Evolutionary conservation across 169 alveolate species (phyloP), one percentile per base, ranked within the genome.

Genomic region (Babesia ovata): DNA sequence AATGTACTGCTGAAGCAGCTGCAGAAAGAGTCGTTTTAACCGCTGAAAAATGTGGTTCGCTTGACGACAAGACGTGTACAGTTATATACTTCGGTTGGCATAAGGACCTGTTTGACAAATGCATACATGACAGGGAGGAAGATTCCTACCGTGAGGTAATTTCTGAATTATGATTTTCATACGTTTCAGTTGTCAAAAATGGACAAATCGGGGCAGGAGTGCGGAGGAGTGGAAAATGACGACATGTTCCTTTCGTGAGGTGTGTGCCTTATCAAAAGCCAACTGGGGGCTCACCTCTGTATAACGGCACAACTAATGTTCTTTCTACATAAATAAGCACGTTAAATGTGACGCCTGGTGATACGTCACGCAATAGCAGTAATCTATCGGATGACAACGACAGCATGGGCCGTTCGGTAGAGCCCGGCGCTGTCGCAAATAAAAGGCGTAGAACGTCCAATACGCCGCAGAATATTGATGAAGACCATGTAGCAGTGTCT

Each of bases 31-130:
- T 90, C 16, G 92, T 90, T n/a, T 57, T 63, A 0, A 86, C 79
- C 33, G 92, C 92, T 11, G 85, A 85, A 7, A 48, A 56, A 39
- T 26, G 78, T 9, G 92, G 91, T 8, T 90, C 94, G 17, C 45
- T 56, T 11, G 94, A 90, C 66, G 94, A 90, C 72, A 86, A 86
- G 60, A 90, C 94, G 4, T 85, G 92, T 56, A 90, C 91, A n/a
- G 90, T 90, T 29, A 85, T 90, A 21, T 90, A 86, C 44, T 90
- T 90, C 50, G 85, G 86, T 42, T 90, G 94, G 94, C 84, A 81
- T 46, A 83, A 76, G 84, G 86, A 85, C 59, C 76, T 82, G 42
- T 82, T 86, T 53, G 75, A 81, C 39, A 81, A 73, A 28, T 75
- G 83, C 50, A 58, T 58, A 26, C 44, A 66, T 9, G 75, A 76